Percentiles rank a stretch among this genome's conserved stretches.
Conservation (phyloP, 192 early-diverging fungal genomes). For the Coemansia sp. region DNA sequence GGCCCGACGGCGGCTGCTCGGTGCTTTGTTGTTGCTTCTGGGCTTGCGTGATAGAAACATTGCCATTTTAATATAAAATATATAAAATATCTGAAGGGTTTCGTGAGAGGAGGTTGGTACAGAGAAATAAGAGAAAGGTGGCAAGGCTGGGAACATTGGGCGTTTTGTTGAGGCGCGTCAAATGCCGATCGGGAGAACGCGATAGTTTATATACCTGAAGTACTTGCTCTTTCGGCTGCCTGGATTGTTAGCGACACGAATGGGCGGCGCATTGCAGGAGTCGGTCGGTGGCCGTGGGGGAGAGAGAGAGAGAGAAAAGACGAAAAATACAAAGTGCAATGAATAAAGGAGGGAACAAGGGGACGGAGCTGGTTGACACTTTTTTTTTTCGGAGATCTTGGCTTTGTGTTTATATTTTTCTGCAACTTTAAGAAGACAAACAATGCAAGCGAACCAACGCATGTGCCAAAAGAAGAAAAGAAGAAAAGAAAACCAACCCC, state of each 20-base stretch:
- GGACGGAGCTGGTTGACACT: not conserved
- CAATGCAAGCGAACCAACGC: not conserved
- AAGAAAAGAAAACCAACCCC: not conserved
- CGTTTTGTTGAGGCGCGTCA: not conserved
- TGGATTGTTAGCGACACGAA: not conserved
- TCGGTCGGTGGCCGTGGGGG: not conserved
- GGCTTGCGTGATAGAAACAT: not conserved
- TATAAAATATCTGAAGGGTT: not conserved
- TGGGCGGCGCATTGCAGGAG: not conserved
- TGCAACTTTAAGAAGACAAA: not conserved
- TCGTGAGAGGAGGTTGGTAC: not conserved
- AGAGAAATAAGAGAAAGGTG: not conserved
- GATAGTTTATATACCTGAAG: not conserved
- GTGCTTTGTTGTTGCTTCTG: not conserved
- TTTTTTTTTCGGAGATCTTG: conserved; percentile 2
- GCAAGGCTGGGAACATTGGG: not conserved
- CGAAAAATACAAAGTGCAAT: not conserved
- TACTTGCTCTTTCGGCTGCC: not conserved
- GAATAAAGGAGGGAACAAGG: not conserved
- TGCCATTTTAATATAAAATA: not conserved
- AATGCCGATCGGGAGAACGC: not conserved
- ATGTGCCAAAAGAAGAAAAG: not conserved
- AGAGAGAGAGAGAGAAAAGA: not conserved
- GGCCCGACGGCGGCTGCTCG: not conserved
- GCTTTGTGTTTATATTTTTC: not conserved